Evolutionary conservation across 768 basidiomycete species (phyloP), one percentile per base, ranked within the genome.

Genomic region (Trametes villosa): DNA sequence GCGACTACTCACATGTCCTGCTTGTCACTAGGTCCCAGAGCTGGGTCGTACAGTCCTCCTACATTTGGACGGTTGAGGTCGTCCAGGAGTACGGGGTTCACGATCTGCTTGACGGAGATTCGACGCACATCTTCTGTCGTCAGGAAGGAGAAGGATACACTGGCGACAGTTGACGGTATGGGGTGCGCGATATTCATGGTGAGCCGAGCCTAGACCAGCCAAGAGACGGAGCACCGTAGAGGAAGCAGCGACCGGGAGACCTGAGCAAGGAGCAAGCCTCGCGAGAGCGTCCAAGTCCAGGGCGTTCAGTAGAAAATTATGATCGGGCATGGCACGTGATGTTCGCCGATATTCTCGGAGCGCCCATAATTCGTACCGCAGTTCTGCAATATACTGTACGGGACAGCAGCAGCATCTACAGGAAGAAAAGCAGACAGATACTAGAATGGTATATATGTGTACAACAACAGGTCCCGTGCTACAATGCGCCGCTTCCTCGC

Each of bases 21-120:
- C 58, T 84, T 85, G 66, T 90, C 88, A 71, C 86, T 88, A 41
- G 97, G 97, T 2, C 97, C 97, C 40, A 98, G 86, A 26, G 93
- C 89, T 41, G 95, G 92, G 76, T 99, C 97, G 69, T 99, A 99
- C 45, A 99, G 80, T 58, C 95, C 96, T 26, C 94, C 94, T 57
- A 84, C 79, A 68, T 92, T 98, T 3, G 97, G 97, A 66, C 91
- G 79, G 73, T 96, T 95, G 36, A 98, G 78, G 73, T 96, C 94
- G 78, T 99, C 95, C 65, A 98, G 84, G 41, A 99, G 85, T 60
- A 91, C 82, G 3, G 95, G 91, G 73, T 98, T 98, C 53, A 94
- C 84, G 64, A 98, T 90, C 78, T 97, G 94, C 77, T 97, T 96
- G 70, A 98, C 96, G n/a, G 94, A 96, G 70, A 98, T 94, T 59